phyloP scores from a whole-genome alignment of 2,329 filamentous ascomycete species.

The Ceratocystis papillata region DNA sequence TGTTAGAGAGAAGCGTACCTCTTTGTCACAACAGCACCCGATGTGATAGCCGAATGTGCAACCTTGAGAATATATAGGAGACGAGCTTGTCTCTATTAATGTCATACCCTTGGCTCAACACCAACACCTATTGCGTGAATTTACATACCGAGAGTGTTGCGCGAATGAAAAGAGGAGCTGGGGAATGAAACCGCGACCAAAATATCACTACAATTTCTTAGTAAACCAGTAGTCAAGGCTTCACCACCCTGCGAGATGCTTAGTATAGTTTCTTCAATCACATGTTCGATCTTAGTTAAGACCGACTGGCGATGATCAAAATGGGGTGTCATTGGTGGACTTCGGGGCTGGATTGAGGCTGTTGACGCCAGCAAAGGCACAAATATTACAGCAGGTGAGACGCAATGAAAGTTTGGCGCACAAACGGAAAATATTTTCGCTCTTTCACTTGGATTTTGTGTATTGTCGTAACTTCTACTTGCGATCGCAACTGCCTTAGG shows the following conservation, averaged over 20 bases:
- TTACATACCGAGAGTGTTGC: slow-evolving; percentile 6
- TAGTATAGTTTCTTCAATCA: background rate
- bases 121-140: background rate
- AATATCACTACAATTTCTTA: background rate
- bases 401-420: background rate
- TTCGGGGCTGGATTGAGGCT: background rate
- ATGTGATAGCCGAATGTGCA: slow-evolving; percentile 47
- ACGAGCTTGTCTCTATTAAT: slow-evolving; percentile 36
- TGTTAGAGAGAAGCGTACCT: slow-evolving; percentile 36
- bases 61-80: slow-evolving; percentile 49
- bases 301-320: background rate
- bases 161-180: background rate
- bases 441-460: background rate
- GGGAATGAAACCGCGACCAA: background rate
- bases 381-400: background rate
- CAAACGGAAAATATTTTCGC: background rate
- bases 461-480: background rate
- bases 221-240: background rate
- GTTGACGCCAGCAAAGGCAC: background rate
- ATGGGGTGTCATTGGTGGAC: background rate
- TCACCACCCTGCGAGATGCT: background rate
- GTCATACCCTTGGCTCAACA: background rate
- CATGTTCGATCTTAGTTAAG: slow-evolving; percentile 1
- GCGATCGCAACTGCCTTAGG: background rate
- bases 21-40: slow-evolving; percentile 49